phyloP scores from a whole-genome alignment of 768 basidiomycete genomes.

The Suillus clintonianus region DNA sequence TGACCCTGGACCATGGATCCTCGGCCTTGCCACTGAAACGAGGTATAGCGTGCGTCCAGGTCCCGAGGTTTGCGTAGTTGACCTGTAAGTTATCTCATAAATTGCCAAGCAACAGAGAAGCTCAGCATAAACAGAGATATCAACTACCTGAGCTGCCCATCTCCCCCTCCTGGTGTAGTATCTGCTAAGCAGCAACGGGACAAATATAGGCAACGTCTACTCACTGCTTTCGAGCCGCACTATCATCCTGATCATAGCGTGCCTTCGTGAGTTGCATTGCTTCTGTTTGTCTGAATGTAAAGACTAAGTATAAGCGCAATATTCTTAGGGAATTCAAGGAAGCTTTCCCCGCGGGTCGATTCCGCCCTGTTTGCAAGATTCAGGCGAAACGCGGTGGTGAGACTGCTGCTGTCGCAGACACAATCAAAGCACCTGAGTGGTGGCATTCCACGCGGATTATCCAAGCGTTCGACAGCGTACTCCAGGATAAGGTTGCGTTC shows the following conservation, averaged over 20 bases:
- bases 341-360: slow-evolving; percentile 89
- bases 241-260: slow-evolving; percentile 90
- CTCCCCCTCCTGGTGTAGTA: slow-evolving; percentile 73
- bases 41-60: slow-evolving; percentile 74
- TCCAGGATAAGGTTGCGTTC: slow-evolving; percentile 71
- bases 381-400: slow-evolving; percentile 82
- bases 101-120: neutral
- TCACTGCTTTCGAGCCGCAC: slow-evolving; percentile 80
- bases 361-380: slow-evolving; percentile 89
- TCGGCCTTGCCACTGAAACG: slow-evolving; percentile 86
- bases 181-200: slow-evolving; percentile 82
- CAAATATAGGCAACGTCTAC: slow-evolving; percentile 70
- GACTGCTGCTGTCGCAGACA: slow-evolving; percentile 81
- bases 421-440: slow-evolving; percentile 90
- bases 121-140: slow-evolving; percentile 57
- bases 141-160: slow-evolving; percentile 81
- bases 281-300: neutral
- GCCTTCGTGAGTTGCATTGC: slow-evolving; percentile 50
- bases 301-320: slow-evolving; percentile 9
- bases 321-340: slow-evolving; percentile 83
- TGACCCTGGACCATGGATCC: slow-evolving; percentile 96
- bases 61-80: slow-evolving; percentile 84
- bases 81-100: slow-evolving; percentile 58
- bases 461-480: slow-evolving; percentile 84
- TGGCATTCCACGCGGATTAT: slow-evolving; percentile 93